Percentiles rank a stretch among this genome's conserved stretches.
Evolutionary conservation across 805 yeast genomes (phyloP).

Genomic region (Candida tallmaniae): DNA sequence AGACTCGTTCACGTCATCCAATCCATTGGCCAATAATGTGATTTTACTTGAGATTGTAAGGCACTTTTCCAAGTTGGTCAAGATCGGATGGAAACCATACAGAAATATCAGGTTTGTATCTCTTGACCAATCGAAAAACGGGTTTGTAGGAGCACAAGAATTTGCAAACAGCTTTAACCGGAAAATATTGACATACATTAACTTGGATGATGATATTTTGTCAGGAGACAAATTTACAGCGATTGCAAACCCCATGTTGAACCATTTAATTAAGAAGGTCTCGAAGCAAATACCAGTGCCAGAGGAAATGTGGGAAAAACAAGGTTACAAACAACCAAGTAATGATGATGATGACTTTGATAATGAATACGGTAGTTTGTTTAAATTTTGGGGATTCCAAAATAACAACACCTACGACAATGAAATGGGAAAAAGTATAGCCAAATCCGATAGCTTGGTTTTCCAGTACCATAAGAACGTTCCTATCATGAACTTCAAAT

Average conservation of each 20-base stretch:
- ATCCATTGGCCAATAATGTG: constrained; percentile 38
- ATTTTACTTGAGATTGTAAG: constrained; percentile 36
- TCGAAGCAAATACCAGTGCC: constrained; percentile 32
- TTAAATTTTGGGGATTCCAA: constrained; percentile 33
- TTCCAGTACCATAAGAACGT: constrained; percentile 27
- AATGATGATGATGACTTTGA: constrained; percentile 12
- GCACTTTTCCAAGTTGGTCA: constrained; percentile 24
- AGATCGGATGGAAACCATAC: constrained; percentile 40
- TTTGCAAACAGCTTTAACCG: constrained; percentile 16
- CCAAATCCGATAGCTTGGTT: constrained; percentile 22
- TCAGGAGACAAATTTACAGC: constrained; percentile 33
- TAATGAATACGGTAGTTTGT: constrained; percentile 23
- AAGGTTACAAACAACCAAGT: constrained; percentile 14
- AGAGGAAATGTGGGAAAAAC: constrained; percentile 16
- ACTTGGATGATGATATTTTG: constrained; percentile 36
- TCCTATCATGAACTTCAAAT: constrained; percentile 31
- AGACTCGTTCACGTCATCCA: constrained; percentile 32
- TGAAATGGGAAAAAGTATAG: constrained; percentile 22
- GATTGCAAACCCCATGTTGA: constrained; percentile 32
- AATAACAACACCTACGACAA: constrained; percentile 27
- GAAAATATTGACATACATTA: constrained; percentile 28
- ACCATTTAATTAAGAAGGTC: constrained; percentile 23
- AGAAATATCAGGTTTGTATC: constrained; percentile 36
- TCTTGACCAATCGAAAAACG: constrained; percentile 37
- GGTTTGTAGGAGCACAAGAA: constrained; percentile 27